A percentile compares a stretch with the other conserved stretches of the same genome.
phyloP scores from a whole-genome alignment of 2,329 filamentous ascomycete species.

The Aspergillus tamarii region DNA sequence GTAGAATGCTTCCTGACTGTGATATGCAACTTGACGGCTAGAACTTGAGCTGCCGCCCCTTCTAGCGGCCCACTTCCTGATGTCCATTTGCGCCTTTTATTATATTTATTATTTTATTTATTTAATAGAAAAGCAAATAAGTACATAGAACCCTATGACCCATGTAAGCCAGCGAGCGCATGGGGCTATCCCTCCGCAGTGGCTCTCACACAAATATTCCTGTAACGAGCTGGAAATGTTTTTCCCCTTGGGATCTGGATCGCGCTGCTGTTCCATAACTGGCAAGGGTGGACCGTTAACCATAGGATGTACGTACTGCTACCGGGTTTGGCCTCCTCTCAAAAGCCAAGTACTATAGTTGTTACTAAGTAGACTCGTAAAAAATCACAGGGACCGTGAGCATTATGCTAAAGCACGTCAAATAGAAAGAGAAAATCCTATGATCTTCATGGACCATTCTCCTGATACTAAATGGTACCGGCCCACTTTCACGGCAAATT shows the following conservation, averaged over 20 bases:
- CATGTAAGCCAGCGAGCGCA: neutral
- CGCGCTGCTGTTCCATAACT: conserved; percentile 15
- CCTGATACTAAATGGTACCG: neutral
- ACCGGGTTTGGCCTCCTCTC: neutral
- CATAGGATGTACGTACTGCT: neutral
- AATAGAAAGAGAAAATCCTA: conserved; percentile 4
- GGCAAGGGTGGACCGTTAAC: conserved; percentile 11
- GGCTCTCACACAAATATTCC: neutral
- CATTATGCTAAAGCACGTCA: neutral
- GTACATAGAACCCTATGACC: conserved; percentile 5
- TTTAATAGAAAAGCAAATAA: neutral
- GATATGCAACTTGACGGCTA: too few species aligned
- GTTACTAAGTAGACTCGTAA: neutral
- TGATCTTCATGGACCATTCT: conserved; percentile 14
- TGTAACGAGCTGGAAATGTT: neutral
- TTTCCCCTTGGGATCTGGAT: neutral
- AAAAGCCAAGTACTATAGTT: neutral
- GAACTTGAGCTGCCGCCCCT: neutral
- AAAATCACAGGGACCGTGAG: conserved; percentile 7
- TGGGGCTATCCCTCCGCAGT: neutral
- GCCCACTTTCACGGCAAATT: conserved; percentile 5
- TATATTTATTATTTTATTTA: neutral
- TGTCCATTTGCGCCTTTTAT: neutral
- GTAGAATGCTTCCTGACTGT: neutral
- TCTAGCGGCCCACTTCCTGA: neutral